Conservation (phyloP, 2,329 filamentous ascomycete genomes). For the Diaporthe caulivora region DNA sequence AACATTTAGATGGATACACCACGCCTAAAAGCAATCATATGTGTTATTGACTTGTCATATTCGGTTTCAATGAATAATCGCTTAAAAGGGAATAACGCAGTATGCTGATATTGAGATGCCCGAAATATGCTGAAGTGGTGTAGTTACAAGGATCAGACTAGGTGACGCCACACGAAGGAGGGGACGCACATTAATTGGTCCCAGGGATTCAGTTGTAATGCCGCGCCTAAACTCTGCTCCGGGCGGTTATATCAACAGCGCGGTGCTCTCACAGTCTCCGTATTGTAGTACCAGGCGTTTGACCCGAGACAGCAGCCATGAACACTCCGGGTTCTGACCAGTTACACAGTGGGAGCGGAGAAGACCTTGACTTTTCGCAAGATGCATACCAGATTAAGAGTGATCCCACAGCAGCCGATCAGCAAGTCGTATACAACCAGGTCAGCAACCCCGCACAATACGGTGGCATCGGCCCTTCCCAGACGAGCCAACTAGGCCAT, state of each 20-base stretch:
- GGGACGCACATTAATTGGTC: not conserved
- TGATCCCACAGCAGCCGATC: not conserved
- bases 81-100: not conserved
- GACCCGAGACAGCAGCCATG: not conserved
- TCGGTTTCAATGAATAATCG: not conserved
- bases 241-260: not conserved
- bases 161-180: not conserved
- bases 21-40: not conserved
- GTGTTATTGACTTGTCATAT: not conserved
- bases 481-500: not conserved
- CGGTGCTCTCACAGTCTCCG: too few relatives aligned
- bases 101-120: not conserved
- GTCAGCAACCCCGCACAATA: slow-evolving; percentile 1
- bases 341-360: not conserved
- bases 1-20: not conserved
- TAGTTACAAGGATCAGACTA: not conserved
- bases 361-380: not conserved
- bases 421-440: not conserved
- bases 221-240: not conserved
- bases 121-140: not conserved
- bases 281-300: too few relatives aligned
- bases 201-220: not conserved
- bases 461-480: not conserved
- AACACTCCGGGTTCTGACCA: not conserved
- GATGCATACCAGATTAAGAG: not conserved